These are phyloP conservation scores for Ustilago vetiveriae DNA, from an alignment of 1,284 basidiomycete species.

Conservation along the genomic window DNA sequence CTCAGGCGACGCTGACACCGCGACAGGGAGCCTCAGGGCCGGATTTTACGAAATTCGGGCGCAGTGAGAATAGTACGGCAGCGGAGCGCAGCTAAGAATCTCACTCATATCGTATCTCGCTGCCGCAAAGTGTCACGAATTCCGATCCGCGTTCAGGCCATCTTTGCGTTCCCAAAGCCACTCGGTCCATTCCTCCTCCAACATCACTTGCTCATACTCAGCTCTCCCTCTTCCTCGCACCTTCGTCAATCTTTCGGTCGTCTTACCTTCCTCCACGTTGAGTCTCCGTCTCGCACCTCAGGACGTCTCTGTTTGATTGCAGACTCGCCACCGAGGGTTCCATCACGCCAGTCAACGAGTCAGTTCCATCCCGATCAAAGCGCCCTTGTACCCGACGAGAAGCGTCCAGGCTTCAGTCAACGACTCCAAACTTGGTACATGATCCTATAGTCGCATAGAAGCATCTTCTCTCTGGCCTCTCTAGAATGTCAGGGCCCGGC, in stretches of 20 bases:
- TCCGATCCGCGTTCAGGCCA: slow-evolving; percentile 22
- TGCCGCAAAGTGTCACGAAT: not conserved
- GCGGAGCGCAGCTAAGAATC: not conserved
- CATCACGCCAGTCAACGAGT: not conserved
- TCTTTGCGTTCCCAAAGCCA: too few species aligned
- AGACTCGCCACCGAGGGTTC: not conserved
- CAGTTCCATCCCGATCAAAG: not conserved
- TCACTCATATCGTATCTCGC: not conserved
- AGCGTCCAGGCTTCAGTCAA: too few species aligned
- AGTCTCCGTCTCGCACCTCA: too few species aligned
- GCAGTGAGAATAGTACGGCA: slow-evolving; percentile 3
- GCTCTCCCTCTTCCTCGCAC: not conserved
- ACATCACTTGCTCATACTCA: slow-evolving; percentile 18
- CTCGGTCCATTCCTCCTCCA: slow-evolving; percentile 3
- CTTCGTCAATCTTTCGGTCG: not conserved
- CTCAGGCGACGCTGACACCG: slow-evolving; percentile 2
- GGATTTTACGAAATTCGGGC: not conserved
- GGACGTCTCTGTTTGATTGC: too few species aligned
- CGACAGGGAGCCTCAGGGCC: not conserved
- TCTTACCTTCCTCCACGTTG: too few species aligned
- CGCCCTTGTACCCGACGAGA: not conserved
- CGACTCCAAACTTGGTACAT: too few species aligned
- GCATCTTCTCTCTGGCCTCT: too few species aligned
- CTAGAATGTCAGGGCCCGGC: slow-evolving; percentile 22
- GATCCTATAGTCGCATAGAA: too few species aligned